phyloP scores from a whole-genome alignment of 192 early-diverging fungal genomes.

The Chytriomyces sp. region DNA sequence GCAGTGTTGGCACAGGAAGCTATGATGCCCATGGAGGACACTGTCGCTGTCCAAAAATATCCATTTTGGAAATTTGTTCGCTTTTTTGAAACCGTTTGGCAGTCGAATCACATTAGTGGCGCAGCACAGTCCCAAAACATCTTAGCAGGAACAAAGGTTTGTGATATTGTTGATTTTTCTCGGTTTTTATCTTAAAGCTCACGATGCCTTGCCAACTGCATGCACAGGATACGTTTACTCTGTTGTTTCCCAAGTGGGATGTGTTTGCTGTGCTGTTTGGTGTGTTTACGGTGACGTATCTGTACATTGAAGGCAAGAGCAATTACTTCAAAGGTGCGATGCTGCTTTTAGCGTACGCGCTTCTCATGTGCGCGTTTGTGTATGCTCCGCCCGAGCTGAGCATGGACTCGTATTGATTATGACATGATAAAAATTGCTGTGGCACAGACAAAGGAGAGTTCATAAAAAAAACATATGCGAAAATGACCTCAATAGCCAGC shows the following conservation, averaged over 20 bases:
- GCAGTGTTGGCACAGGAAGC: conserved; percentile 4
- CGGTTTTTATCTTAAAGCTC: conserved; percentile 3
- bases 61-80: conserved; percentile 2
- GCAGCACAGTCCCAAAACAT: too few relatives aligned
- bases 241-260: conserved; percentile 79
- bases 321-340: conserved; percentile 98
- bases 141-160: too few relatives aligned
- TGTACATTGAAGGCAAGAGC: conserved; percentile 92
- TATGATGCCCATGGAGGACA: neutral
- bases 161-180: neutral
- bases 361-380: conserved; percentile 80
- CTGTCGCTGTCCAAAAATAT: neutral
- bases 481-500: too few relatives aligned
- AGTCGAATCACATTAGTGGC: too few relatives aligned
- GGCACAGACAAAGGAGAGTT: neutral
- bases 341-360: conserved; percentile 81
- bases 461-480: neutral
- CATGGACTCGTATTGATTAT: conserved; percentile 23
- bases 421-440: neutral
- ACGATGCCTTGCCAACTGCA: neutral
- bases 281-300: conserved; percentile 77
- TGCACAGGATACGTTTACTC: conserved; percentile 53
- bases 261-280: conserved; percentile 63
- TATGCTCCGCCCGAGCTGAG: conserved; percentile 58
- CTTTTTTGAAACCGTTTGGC: neutral